Evolutionary conservation across 1,139 yeast species (phyloP).

Genomic region (Yamadazyma songkhlaensis): DNA sequence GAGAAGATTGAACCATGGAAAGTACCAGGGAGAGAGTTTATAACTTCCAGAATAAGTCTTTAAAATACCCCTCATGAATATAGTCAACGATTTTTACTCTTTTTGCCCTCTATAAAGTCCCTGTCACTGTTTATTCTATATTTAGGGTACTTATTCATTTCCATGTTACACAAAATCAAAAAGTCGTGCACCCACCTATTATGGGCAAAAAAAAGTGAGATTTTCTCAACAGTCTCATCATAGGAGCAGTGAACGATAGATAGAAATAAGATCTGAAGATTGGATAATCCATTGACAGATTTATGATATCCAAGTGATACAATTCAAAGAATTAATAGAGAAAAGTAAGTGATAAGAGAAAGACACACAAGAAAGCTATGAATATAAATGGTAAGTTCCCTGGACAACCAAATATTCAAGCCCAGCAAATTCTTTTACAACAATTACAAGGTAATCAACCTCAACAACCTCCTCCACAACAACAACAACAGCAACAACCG

Average conservation of each 20-base stretch:
- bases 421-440: slow-evolving; percentile 45
- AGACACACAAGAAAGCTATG: slow-evolving; percentile 12
- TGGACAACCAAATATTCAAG: slow-evolving; percentile 34
- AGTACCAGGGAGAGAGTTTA: too few species aligned
- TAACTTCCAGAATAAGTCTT: too few species aligned
- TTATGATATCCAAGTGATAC: too few species aligned
- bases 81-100: too few species aligned
- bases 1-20: too few species aligned
- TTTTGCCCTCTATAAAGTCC: too few species aligned
- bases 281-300: background rate
- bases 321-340: too few species aligned
- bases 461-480: slow-evolving; percentile 17
- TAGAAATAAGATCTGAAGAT: background rate
- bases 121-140: background rate
- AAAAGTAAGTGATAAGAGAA: too few species aligned
- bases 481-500: slow-evolving; percentile 16
- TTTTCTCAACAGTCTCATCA: slow-evolving; percentile 2
- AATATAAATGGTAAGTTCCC: slow-evolving; percentile 33
- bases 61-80: too few species aligned
- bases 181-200: background rate
- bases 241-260: too few species aligned
- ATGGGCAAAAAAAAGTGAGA: background rate
- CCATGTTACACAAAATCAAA: slow-evolving; percentile 1
- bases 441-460: slow-evolving; percentile 22
- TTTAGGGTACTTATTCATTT: too few species aligned